phyloP scores from a whole-genome alignment of 768 basidiomycete genomes.

The button mushroom (Agaricus bisporus) region DNA sequence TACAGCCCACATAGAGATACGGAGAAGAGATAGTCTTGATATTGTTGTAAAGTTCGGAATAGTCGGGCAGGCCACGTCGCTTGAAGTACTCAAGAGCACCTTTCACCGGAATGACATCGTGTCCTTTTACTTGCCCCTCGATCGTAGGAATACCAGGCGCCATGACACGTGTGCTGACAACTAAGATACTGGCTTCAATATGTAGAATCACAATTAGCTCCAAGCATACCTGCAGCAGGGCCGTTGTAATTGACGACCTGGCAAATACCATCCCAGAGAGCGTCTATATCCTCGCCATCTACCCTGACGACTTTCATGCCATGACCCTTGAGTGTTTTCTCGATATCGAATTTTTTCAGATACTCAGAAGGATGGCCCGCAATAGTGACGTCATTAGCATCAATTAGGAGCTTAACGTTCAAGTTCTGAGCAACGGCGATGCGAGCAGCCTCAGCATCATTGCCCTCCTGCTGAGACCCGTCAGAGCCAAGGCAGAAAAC shows the following conservation, averaged over 20 bases:
- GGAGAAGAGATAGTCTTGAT: slow-evolving; percentile 55
- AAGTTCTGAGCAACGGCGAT: slow-evolving; percentile 79
- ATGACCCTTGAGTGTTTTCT: slow-evolving; percentile 72
- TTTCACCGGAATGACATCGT: slow-evolving; percentile 83
- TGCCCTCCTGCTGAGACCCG: slow-evolving; percentile 88
- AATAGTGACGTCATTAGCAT: slow-evolving; percentile 90
- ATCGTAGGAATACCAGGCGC: slow-evolving; percentile 68
- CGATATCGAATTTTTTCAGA: slow-evolving; percentile 69
- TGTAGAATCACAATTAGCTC: not conserved
- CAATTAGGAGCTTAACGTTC: slow-evolving; percentile 83
- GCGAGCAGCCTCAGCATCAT: slow-evolving; percentile 86
- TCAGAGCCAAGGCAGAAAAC: slow-evolving; percentile 85
- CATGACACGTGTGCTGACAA: slow-evolving; percentile 66
- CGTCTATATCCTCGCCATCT: slow-evolving; percentile 75
- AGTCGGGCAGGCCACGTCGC: slow-evolving; percentile 51
- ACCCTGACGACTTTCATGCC: slow-evolving; percentile 72
- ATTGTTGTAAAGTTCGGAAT: slow-evolving; percentile 47
- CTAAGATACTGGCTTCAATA: slow-evolving; percentile 24
- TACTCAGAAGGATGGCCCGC: slow-evolving; percentile 89
- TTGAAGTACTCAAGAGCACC: slow-evolving; percentile 71
- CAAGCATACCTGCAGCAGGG: slow-evolving; percentile 62
- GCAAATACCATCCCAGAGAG: slow-evolving; percentile 63
- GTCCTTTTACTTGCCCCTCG: slow-evolving; percentile 73
- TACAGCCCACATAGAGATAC: slow-evolving; percentile 64
- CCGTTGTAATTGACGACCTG: slow-evolving; percentile 56